phyloP scores from a whole-genome alignment of 805 yeast genomes.

The Saturnispora ahearnii region DNA sequence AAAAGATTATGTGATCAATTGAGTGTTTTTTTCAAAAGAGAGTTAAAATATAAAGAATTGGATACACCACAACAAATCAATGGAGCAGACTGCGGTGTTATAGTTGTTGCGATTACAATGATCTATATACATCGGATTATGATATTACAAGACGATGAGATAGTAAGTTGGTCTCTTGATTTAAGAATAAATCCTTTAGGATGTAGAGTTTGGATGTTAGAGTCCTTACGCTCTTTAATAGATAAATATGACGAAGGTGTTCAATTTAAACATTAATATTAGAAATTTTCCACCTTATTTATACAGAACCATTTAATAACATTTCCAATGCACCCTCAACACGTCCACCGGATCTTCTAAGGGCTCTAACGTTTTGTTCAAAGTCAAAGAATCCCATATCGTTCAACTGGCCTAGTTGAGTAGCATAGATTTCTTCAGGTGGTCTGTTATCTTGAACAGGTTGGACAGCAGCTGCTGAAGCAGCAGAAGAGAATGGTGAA shows the following conservation, averaged over 20 bases:
- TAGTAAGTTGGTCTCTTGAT: conserved; percentile 28
- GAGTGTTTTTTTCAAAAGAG: conserved; percentile 19
- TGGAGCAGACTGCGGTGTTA: conserved; percentile 60
- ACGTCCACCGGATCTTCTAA: conserved; percentile 92
- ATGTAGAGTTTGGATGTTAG: conserved; percentile 38
- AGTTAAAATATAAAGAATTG: conserved; percentile 16
- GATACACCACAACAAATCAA: conserved; percentile 51
- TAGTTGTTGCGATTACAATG: conserved; percentile 31
- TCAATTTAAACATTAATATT: background rate
- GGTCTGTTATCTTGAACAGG: conserved; percentile 60
- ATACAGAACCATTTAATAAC: conserved; percentile 54
- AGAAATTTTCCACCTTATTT: conserved; percentile 7
- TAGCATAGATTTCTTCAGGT: conserved; percentile 70
- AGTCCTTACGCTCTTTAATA: conserved; percentile 25
- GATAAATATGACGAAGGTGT: background rate
- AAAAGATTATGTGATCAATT: conserved; percentile 27
- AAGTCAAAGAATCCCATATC: conserved; percentile 88
- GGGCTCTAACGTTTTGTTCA: conserved; percentile 83
- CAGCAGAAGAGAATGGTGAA: conserved; percentile 22
- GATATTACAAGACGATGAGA: conserved; percentile 19
- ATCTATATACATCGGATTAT: conserved; percentile 28
- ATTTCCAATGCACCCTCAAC: conserved; percentile 96
- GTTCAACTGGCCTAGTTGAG: conserved; percentile 64
- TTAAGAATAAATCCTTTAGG: conserved; percentile 40
- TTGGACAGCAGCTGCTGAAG: conserved; percentile 59